A percentile compares a stretch with the other conserved stretches of the same genome.
phyloP scores from a whole-genome alignment of 208 protist genomes.

The Trypanosoma brucei region DNA sequence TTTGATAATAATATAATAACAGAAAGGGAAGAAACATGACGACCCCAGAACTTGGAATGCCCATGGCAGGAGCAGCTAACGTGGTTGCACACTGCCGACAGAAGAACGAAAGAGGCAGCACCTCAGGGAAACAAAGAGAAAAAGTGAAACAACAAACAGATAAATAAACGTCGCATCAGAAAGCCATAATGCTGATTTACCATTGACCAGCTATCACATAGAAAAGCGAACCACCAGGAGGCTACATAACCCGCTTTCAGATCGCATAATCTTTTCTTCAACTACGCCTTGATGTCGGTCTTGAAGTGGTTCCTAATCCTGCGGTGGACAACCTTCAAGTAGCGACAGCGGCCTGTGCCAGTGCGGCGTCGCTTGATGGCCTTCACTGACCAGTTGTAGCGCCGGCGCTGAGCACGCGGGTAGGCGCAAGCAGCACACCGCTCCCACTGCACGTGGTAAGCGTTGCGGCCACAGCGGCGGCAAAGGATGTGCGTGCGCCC shows the following conservation, averaged over 20 bases:
- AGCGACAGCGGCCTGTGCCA: conserved; percentile 97
- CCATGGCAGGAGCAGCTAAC: too few relatives aligned
- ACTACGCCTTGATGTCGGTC: conserved; percentile 73
- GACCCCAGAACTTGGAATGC: not conserved
- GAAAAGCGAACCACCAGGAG: too few relatives aligned
- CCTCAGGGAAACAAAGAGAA: conserved; percentile 19
- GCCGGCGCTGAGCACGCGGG: conserved; percentile 94
- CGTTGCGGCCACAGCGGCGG: conserved; percentile 94
- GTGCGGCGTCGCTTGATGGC: conserved; percentile 97
- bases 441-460: conserved; percentile 98
- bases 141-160: conserved; percentile 10
- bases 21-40: not conserved
- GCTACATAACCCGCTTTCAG: too few relatives aligned
- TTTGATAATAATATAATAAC: not conserved
- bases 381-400: conserved; percentile 97
- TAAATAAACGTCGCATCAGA: conserved; percentile 8
- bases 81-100: not conserved
- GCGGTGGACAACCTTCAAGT: conserved; percentile 96
- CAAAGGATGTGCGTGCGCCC: conserved; percentile 97
- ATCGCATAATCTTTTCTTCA: not conserved
- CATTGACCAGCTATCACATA: too few relatives aligned
- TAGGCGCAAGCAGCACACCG: conserved; percentile 97
- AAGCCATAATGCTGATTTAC: not conserved
- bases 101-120: conserved; percentile 6
- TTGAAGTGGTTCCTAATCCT: conserved; percentile 98